Evolutionary conservation across 2,329 filamentous ascomycete species (phyloP), one percentile per base, ranked within the genome.

Genomic region (Colletotrichum tropicale): DNA sequence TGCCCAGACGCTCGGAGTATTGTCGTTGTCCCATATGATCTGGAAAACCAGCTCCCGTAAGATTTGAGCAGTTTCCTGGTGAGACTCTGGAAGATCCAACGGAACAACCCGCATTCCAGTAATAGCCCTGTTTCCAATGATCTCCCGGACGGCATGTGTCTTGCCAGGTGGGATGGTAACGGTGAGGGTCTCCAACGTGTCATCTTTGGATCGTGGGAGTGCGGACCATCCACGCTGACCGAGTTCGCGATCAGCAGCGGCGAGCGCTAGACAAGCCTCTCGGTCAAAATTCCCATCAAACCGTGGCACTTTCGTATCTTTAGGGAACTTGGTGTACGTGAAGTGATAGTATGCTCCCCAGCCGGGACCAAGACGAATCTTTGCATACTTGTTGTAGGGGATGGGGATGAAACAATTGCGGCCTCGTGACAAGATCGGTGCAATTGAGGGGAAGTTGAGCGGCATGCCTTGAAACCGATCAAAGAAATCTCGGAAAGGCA

Each of bases 341-440:
- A 75, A 75, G 26, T 75, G 73, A 15, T 75, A 75, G 43, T 75
- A 75, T 6, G 73, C 38, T 6, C 73, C 73, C 73, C 73, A 75
- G 10, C 62, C 70, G 3, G 64, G 73, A 4, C 73, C 73, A 9
- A 75, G 64, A 21, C 73, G 70, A 26, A 75, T 16, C 64, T 75
- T 73, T 2, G 73, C 73, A 26, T 73, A 73, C 5, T 65, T 75
- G 43, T 68, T 75, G 43, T 75, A 75, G 2, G 73, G 73, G 48
- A 75, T 75, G 26, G 73, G 73, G 18, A 75, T 73, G 64, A 75
- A 75, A 56, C 70, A 56, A 28, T 75, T 75, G 21, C 73, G 73
- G 3, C 73, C 73, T n/a, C 73, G 70, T 4, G 73, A 75, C 43
- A 75, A 26, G 10, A 9, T 73, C 2, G 73, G 73, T 18, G 58